Conservation (phyloP, 208 protist species). For the Leishmania arabica region DNA sequence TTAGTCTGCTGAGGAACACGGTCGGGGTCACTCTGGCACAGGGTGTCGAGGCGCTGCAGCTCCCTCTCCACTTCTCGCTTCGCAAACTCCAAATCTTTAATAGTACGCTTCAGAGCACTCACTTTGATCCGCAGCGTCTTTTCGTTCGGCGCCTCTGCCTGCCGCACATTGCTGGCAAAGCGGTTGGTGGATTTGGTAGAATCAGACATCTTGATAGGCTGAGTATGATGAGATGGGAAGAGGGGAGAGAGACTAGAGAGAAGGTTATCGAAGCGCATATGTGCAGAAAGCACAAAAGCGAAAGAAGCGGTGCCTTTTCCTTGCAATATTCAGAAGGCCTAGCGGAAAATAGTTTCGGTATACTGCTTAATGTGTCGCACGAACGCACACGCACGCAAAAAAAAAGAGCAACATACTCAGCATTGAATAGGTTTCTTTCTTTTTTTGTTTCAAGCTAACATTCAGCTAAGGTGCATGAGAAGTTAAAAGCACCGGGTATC, state of each 20-base stretch:
- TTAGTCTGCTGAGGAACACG: slow-evolving; percentile 72
- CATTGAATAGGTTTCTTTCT: slow-evolving; percentile 1
- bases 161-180: slow-evolving; percentile 50
- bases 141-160: slow-evolving; percentile 46
- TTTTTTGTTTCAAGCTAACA: not conserved
- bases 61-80: slow-evolving; percentile 65
- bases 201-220: slow-evolving; percentile 43
- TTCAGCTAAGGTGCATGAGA: not conserved
- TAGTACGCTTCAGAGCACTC: slow-evolving; percentile 57
- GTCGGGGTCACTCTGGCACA: slow-evolving; percentile 46
- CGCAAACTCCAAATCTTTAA: slow-evolving; percentile 75
- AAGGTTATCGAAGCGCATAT: not conserved
- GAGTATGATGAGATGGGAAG: not conserved
- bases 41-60: slow-evolving; percentile 47
- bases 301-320: not conserved
- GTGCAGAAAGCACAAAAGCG: slow-evolving; percentile 8
- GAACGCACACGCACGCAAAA: not conserved
- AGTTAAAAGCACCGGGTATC: not conserved
- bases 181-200: slow-evolving; percentile 22
- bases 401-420: not conserved
- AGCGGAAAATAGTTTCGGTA: not conserved
- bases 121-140: slow-evolving; percentile 68
- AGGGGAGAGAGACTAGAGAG: not conserved
- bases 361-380: not conserved
- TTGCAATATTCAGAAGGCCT: not conserved